These are phyloP conservation scores for Fragaria ananassa DNA, from an alignment of 306 rosid species.

Conservation along the genomic window DNA sequence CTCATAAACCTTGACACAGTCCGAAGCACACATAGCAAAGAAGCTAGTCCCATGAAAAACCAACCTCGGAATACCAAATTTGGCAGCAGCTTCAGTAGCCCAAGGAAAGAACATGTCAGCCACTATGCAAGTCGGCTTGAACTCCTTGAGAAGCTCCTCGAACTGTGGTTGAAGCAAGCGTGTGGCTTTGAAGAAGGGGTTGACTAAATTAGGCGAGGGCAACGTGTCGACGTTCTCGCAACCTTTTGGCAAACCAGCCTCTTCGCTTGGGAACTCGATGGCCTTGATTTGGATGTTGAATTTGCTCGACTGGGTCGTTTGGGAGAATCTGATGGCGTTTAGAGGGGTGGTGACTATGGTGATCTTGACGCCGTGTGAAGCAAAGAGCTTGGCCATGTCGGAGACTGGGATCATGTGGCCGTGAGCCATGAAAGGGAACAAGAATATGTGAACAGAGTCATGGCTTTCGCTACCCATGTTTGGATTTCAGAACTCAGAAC, in stretches of 20 bases:
- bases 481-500: background rate
- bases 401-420: conserved; percentile 38
- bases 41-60: conserved; percentile 49
- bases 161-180: conserved; percentile 31
- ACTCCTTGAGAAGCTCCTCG: conserved; percentile 34
- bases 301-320: background rate
- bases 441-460: conserved; percentile 22
- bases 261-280: conserved; percentile 31
- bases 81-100: conserved; percentile 42
- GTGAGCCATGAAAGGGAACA: conserved; percentile 33
- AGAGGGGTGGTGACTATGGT: conserved; percentile 32
- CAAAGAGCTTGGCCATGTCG: conserved; percentile 31
- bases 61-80: conserved; percentile 49
- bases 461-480: background rate
- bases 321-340: conserved; percentile 15
- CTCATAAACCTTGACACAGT: conserved; percentile 23
- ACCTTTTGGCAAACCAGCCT: conserved; percentile 48
- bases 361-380: conserved; percentile 16
- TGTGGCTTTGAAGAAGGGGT: conserved; percentile 29
- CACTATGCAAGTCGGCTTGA: conserved; percentile 40
- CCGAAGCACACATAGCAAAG: conserved; percentile 37
- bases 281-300: too few relatives aligned
- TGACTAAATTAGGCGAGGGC: background rate
- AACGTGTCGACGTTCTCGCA: conserved; percentile 35
- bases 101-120: conserved; percentile 53